Evolutionary conservation across 805 yeast genomes (phyloP), one percentile per base, ranked within the genome.

Genomic region (Wickerhamiella kurtzmanii): DNA sequence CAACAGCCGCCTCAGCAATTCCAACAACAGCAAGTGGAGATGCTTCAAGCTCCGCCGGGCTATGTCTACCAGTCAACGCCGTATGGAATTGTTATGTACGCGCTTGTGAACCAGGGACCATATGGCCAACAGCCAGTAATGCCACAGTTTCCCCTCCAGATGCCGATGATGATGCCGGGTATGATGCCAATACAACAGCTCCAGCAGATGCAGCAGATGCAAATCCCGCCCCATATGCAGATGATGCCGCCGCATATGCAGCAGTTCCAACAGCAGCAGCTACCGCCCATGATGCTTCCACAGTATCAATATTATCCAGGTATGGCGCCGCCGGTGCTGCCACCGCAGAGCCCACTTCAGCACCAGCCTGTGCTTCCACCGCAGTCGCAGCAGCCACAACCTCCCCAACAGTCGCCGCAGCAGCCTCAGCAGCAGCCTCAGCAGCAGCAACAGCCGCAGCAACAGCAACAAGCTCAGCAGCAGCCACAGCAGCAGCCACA

Each of bases 401-500:
- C 21, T 19, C 41, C 15, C 13, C 35, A 32, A 19, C 43, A 41
- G 35, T 21, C 35, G 6, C 43, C 5, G 43, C 43, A 13, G 11
- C 44, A 25, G 41, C 43, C 41, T 28, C 44, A 28, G 44, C 25
- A 46, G 9, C 44, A 38, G 20, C 18, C 44, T 3, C 49, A 21
- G 22, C 44, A 35, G 21, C 47, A n/a, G 9, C 25, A 9, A 9
- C 47, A 45, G 35, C 43, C 4, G 20, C 28, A 5, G 37, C 40
- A 16, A 9, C 48, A 43, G 18, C 35, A n/a, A 21, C 32, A 51
- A 39, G n/a, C 19, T 21, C 48, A n/a, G 39, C 40, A 16, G 13
- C 32, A 25, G 39, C 39, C 25, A 28, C 60, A 51, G 22, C 62
- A 58, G 48, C 64, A 56, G 48, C 57, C 48, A 46, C 62, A 57